Evolutionary conservation across 768 basidiomycete species (phyloP).

Genomic region (Boletus eberwhitei): DNA sequence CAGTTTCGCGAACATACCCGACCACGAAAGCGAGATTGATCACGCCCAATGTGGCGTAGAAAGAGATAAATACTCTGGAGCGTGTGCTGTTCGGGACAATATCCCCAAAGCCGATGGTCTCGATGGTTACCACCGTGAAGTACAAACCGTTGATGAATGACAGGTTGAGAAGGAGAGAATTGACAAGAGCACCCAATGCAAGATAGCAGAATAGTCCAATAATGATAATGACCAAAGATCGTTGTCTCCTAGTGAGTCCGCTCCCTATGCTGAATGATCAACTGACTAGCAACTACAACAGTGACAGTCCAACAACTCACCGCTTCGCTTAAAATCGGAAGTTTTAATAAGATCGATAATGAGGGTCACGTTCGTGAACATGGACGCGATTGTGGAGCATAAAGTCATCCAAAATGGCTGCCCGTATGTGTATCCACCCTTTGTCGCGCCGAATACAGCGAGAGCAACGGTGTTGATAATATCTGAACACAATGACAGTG

Average conservation of each 20-base stretch:
- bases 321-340: conserved; percentile 59
- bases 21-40: conserved; percentile 64
- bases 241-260: conserved; percentile 77
- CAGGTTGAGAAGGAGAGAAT: conserved; percentile 48
- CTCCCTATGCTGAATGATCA: conserved; percentile 48
- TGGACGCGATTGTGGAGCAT: conserved; percentile 66
- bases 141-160: conserved; percentile 75
- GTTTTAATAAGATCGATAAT: conserved; percentile 59
- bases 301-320: conserved; percentile 33
- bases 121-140: conserved; percentile 70
- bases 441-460: conserved; percentile 55
- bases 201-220: conserved; percentile 73
- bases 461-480: conserved; percentile 62
- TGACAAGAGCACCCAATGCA: conserved; percentile 64
- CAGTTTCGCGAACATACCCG: conserved; percentile 61
- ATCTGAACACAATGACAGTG: conserved; percentile 40
- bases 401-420: conserved; percentile 76
- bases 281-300: background rate
- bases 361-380: conserved; percentile 64
- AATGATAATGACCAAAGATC: conserved; percentile 73
- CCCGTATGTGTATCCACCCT: conserved; percentile 68
- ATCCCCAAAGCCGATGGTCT: conserved; percentile 78
- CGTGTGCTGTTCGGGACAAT: conserved; percentile 51
- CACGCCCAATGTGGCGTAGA: conserved; percentile 60
- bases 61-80: conserved; percentile 55